Evolutionary conservation across 257 asterid genomes (phyloP).

Genomic region (Thymus quinquecostatus): DNA sequence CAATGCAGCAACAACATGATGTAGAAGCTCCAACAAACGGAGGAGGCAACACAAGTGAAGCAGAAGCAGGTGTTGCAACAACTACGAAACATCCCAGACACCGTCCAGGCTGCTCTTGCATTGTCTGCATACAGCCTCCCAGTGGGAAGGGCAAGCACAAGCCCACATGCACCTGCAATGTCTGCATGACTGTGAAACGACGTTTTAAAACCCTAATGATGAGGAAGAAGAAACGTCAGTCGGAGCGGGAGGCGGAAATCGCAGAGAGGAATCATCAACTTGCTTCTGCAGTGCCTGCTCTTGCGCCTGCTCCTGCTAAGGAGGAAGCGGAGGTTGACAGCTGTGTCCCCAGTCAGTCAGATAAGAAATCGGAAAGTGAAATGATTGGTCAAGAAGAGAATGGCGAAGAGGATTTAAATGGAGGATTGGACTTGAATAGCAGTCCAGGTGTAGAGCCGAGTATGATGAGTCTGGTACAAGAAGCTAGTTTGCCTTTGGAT

Average conservation of each 20-base stretch:
- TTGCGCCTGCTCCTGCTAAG: slow-evolving; percentile 35
- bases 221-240: slow-evolving; percentile 96
- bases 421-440: slow-evolving; percentile 65
- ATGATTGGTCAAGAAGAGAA: slow-evolving; percentile 40
- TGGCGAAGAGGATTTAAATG: slow-evolving; percentile 45
- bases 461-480: slow-evolving; percentile 82
- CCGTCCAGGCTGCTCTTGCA: slow-evolving; percentile 98
- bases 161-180: slow-evolving; percentile 93
- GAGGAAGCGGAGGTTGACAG: slow-evolving; percentile 58
- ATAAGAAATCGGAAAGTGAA: slow-evolving; percentile 45
- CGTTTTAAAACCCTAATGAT: slow-evolving; percentile 96
- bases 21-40: slow-evolving; percentile 47
- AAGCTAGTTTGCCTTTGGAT: slow-evolving; percentile 86
- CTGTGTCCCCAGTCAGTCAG: slow-evolving; percentile 18
- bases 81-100: slow-evolving; percentile 95
- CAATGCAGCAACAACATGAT: slow-evolving; percentile 33
- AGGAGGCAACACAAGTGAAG: slow-evolving; percentile 47
- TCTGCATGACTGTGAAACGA: slow-evolving; percentile 94
- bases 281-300: slow-evolving; percentile 24
- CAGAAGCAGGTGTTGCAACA: slow-evolving; percentile 54
- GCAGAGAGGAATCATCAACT: slow-evolving; percentile 66
- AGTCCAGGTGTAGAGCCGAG: slow-evolving; percentile 67
- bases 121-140: slow-evolving; percentile 98
- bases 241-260: slow-evolving; percentile 88
- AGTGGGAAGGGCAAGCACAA: slow-evolving; percentile 98